Base-by-base conservation (phyloP, 2,329 filamentous ascomycete species). In the Ophiostoma novo-ulmi region DNA sequence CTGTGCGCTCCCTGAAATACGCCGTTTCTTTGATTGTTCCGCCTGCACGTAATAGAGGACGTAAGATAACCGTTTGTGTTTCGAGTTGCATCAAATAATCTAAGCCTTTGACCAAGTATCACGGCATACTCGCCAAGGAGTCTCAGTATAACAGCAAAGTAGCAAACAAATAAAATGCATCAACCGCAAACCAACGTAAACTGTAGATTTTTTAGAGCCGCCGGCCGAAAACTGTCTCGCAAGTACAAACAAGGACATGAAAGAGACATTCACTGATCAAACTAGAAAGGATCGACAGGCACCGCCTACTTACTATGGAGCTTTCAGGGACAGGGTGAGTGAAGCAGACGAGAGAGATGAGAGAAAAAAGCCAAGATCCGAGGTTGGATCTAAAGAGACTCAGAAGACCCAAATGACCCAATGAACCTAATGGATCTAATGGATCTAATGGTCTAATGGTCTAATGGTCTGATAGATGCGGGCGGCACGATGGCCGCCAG, bases 311-410 rank as follows among this genome's bases (percentile, higher is more conserved):
- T 3, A 13, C 26, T 63, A 58, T 58, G 58, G 58, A 63, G 58
- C 22, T 11, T 31, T 14, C 58, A 63, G 58, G 58, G 26, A 63
- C 58, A 63, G 58, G 58, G n/a, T 26, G 58, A 20, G 26, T 8
- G 63, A n/a, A 14, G 6, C 10, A 58, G 26, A 35, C n/a, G 61
- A 36, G 35, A 35, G 61, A 58, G 26, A 35, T n/a, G 61, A 36
- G 35, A 35, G 61, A 39, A 65, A 65, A 41, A 36, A 65, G 63
- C 63, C 63, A 65, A 65, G 36, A 65, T 58, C n/a, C n/a, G 17
- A 58, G 52, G 52, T 58, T 17, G 52, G 22, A 58, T 22, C 52
- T 22, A 22, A 48, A n/a, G 44, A n/a, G 17, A 48, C 44, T 48
- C 5, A 44, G n/a, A 17, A 20, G 17, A n/a, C 44, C 61, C 26